Percentiles rank a stretch among this genome's conserved stretches.
Conservation (phyloP, 768 basidiomycete species). For the Suillus plorans region DNA sequence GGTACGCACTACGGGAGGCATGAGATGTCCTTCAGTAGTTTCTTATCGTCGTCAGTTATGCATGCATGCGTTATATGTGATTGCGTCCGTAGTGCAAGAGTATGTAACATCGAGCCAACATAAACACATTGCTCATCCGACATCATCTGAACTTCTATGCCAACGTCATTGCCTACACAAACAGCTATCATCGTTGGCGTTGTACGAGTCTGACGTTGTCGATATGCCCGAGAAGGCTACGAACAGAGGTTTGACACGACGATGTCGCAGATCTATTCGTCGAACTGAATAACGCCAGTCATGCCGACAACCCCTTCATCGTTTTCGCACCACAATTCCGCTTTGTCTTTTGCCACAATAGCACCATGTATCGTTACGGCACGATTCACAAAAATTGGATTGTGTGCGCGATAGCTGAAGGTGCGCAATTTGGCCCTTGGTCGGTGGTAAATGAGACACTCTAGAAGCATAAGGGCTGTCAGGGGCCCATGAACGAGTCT, state of each 20-base stretch:
- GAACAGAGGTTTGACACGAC: not conserved
- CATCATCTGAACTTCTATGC: not conserved
- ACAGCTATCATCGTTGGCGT: too few relatives aligned
- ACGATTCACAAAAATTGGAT: slow-evolving; percentile 57
- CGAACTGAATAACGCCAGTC: slow-evolving; percentile 47
- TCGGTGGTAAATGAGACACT: slow-evolving; percentile 50
- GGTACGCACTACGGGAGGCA: slow-evolving; percentile 24
- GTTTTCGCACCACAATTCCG: slow-evolving; percentile 58
- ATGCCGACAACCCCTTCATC: slow-evolving; percentile 64
- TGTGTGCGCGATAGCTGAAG: slow-evolving; percentile 72
- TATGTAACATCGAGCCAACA: not conserved
- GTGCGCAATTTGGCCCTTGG: slow-evolving; percentile 45
- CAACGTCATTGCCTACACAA: not conserved
- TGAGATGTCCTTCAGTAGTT: not conserved
- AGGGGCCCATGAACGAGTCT: slow-evolving; percentile 85
- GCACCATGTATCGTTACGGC: slow-evolving; percentile 47
- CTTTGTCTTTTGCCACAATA: slow-evolving; percentile 36
- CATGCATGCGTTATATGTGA: not conserved
- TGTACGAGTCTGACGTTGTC: not conserved
- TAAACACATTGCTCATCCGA: not conserved
- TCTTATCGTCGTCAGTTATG: not conserved
- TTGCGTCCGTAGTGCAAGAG: not conserved
- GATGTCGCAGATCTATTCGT: not conserved
- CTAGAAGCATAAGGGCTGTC: slow-evolving; percentile 77
- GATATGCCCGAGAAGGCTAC: not conserved